Percentiles rank a stretch among this genome's conserved stretches.
phyloP scores from a whole-genome alignment of 2,329 filamentous ascomycete species.

The Falciphora oryzae region DNA sequence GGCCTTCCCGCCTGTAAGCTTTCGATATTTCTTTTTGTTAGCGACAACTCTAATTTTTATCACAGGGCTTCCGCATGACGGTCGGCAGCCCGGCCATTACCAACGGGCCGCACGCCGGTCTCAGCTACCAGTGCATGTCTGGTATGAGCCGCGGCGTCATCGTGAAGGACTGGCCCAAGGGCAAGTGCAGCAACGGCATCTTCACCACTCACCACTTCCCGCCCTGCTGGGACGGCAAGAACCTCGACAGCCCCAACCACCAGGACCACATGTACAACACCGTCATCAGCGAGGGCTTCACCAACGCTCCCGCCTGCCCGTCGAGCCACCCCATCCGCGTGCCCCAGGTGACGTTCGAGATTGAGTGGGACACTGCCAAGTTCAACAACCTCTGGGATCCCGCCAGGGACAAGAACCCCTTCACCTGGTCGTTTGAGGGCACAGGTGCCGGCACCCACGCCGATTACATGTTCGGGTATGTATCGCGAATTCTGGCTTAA shows the following conservation, averaged over 20 bases:
- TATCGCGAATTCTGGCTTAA: too few relatives aligned
- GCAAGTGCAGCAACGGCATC: constrained; percentile 16
- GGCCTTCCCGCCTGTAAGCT: constrained; percentile 20
- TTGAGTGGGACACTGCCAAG: constrained; percentile 27
- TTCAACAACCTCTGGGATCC: constrained; percentile 25
- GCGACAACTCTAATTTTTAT: not conserved
- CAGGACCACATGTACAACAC: constrained; percentile 31
- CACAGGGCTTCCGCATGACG: constrained; percentile 18
- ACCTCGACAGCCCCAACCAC: constrained; percentile 36
- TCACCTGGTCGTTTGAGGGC: constrained; percentile 22
- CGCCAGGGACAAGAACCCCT: constrained; percentile 20
- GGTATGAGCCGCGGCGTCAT: constrained; percentile 13
- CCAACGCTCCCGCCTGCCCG: constrained; percentile 17
- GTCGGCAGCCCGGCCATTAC: constrained; percentile 15
- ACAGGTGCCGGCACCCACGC: constrained; percentile 26
- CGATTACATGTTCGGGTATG: constrained; percentile 26
- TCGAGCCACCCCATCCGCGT: constrained; percentile 15
- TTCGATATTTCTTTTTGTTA: not conserved
- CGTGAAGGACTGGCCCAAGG: constrained; percentile 14
- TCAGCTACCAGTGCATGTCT: constrained; percentile 18
- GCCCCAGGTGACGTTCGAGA: constrained; percentile 17
- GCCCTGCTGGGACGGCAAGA: constrained; percentile 39
- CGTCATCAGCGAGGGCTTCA: constrained; percentile 18
- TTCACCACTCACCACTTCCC: constrained; percentile 20
- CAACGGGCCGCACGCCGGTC: constrained; percentile 12